Evolutionary conservation across 441 rosid species (phyloP).

Genomic region (Isatis lusitanica): DNA sequence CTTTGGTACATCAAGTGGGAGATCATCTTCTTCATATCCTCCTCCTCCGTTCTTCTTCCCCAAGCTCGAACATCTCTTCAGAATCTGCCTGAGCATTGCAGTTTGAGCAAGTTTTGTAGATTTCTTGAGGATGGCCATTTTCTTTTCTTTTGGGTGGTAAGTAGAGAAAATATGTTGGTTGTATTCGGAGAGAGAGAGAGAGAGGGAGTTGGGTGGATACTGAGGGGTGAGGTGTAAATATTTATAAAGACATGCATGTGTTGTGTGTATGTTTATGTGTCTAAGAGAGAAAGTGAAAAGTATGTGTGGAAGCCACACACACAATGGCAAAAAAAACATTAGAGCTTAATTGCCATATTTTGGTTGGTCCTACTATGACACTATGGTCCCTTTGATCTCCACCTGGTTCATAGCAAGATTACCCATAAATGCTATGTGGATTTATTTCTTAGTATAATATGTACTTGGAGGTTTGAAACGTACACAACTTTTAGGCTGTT

Average conservation of each 20-base stretch:
- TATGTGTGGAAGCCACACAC: conserved; percentile 30
- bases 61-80: conserved; percentile 85
- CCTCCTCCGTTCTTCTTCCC: conserved; percentile 63
- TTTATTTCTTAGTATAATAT: background rate
- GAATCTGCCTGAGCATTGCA: conserved; percentile 72
- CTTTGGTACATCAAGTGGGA: conserved; percentile 41
- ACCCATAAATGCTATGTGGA: conserved; percentile 12
- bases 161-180: conserved; percentile 12
- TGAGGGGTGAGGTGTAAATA: conserved; percentile 19
- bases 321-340: conserved; percentile 11
- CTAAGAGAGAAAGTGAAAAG: background rate
- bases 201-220: conserved; percentile 20
- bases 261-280: conserved; percentile 21
- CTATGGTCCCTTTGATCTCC: conserved; percentile 28
- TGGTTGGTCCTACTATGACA: conserved; percentile 30
- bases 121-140: conserved; percentile 61
- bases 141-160: conserved; percentile 17
- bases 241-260: conserved; percentile 26
- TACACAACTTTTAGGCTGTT: background rate
- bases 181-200: background rate
- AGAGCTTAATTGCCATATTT: conserved; percentile 9
- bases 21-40: conserved; percentile 25
- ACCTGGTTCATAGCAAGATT: conserved; percentile 23
- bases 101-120: conserved; percentile 65
- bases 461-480: conserved; percentile 7